These are phyloP conservation scores for Gaeumannomyces tritici DNA, from an alignment of 2,329 filamentous ascomycete genomes.

Conservation along the genomic window DNA sequence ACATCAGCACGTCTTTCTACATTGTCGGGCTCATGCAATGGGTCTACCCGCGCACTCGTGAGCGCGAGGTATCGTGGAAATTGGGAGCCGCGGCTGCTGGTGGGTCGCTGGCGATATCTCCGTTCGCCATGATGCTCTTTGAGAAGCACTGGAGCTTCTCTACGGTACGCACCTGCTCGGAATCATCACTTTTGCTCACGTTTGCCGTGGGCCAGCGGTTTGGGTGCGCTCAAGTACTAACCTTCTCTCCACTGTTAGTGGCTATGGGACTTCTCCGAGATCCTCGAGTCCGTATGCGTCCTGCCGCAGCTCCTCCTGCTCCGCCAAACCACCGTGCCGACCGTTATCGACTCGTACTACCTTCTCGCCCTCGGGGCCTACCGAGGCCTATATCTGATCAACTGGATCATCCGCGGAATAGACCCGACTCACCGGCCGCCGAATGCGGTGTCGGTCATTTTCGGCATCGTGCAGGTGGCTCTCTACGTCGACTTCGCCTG, in stretches of 20 bases:
- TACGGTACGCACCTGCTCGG: constrained; percentile 28
- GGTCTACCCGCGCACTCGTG: constrained; percentile 76
- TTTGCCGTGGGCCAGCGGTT: neutral
- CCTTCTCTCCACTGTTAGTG: constrained; percentile 38
- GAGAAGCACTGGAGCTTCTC: constrained; percentile 38
- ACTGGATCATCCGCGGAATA: constrained; percentile 69
- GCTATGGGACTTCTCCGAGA: constrained; percentile 80
- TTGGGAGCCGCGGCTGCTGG: constrained; percentile 61
- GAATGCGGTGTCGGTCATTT: constrained; percentile 69
- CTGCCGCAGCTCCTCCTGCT: constrained; percentile 86
- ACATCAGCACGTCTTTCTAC: constrained; percentile 75
- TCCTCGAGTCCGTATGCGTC: constrained; percentile 84
- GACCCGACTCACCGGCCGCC: constrained; percentile 49
- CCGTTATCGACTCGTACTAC: constrained; percentile 95
- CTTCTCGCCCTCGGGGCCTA: constrained; percentile 81
- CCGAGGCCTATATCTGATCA: constrained; percentile 79
- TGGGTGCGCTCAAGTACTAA: constrained; percentile 1
- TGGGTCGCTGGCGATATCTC: constrained; percentile 58
- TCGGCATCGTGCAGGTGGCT: constrained; percentile 80
- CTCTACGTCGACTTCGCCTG: constrained; percentile 92
- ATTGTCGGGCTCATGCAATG: constrained; percentile 83
- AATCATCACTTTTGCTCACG: too few species aligned
- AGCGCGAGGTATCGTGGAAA: constrained; percentile 91
- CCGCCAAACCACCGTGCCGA: constrained; percentile 89
- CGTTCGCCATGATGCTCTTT: constrained; percentile 64